Conservation (phyloP, 164 flowering plant species). For the Nymphaea colorata region DNA sequence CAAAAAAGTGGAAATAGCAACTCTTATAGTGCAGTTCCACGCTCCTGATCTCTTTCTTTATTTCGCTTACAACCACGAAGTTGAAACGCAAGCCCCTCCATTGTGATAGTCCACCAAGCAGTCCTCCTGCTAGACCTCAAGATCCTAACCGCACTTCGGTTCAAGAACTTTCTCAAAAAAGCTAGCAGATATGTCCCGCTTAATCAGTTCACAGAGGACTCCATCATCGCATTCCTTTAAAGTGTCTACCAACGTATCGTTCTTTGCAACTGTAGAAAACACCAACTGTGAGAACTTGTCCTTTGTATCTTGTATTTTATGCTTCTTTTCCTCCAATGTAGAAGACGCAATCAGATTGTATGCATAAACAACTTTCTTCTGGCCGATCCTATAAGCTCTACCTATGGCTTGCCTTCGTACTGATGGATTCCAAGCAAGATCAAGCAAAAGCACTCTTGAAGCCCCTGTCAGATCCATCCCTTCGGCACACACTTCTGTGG, state of each 20-base stretch:
- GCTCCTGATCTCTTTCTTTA: too few species aligned
- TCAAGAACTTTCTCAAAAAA: slow-evolving; percentile 37
- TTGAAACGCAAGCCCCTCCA: too few species aligned
- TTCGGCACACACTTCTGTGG: slow-evolving; percentile 58
- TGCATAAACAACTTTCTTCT: slow-evolving; percentile 43
- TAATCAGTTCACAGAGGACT: slow-evolving; percentile 43
- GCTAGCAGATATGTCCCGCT: slow-evolving; percentile 22
- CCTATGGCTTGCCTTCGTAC: slow-evolving; percentile 73
- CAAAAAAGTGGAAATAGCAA: too few species aligned
- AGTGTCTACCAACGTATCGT: slow-evolving; percentile 3
- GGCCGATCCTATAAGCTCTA: slow-evolving; percentile 84
- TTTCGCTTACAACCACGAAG: too few species aligned
- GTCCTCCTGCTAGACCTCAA: too few species aligned
- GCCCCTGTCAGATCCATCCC: slow-evolving; percentile 83
- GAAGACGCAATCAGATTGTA: slow-evolving; percentile 58
- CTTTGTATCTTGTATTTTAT: slow-evolving; percentile 32
- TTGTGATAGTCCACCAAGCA: too few species aligned
- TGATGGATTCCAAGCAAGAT: slow-evolving; percentile 83
- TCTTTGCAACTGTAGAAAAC: slow-evolving; percentile 23
- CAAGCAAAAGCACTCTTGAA: slow-evolving; percentile 77
- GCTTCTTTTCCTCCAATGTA: slow-evolving; percentile 38
- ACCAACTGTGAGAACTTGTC: slow-evolving; percentile 41
- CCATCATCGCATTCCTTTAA: slow-evolving; percentile 23
- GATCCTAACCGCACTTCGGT: neutral
- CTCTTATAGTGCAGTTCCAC: too few species aligned